Evolutionary conservation across 371 early-diverging fungal genomes (phyloP).

Genomic region (Mortierella sp.): DNA sequence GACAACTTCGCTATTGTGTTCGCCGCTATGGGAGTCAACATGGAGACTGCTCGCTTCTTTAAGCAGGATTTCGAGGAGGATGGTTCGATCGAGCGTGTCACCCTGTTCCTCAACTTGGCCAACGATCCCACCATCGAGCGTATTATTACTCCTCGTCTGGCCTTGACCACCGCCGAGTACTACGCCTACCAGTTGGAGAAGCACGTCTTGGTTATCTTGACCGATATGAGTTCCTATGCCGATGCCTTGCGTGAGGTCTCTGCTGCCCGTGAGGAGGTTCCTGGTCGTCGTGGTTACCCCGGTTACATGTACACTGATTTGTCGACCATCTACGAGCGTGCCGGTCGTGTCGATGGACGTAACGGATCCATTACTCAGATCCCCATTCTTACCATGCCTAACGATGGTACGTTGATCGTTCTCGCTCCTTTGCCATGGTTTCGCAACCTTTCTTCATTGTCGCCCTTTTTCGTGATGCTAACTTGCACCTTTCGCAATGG

Average conservation of each 20-base stretch:
- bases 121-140: conserved; percentile 99
- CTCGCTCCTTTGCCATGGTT: neutral
- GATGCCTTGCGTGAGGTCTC: conserved; percentile 99
- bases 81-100: conserved; percentile 99
- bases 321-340: conserved; percentile 99
- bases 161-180: conserved; percentile 99
- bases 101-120: conserved; percentile 99
- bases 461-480: neutral
- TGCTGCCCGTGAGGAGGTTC: conserved; percentile 99
- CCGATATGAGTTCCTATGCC: conserved; percentile 99
- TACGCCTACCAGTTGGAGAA: conserved; percentile 99
- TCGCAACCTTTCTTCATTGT: no score
- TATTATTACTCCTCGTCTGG: conserved; percentile 99
- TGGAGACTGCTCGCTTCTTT: conserved; percentile 99
- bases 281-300: conserved; percentile 99
- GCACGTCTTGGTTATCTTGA: conserved; percentile 99
- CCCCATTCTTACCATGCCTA: conserved; percentile 99
- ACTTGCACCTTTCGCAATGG: neutral
- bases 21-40: conserved; percentile 99
- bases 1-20: conserved; percentile 99
- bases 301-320: conserved; percentile 99
- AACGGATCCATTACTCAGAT: conserved; percentile 99
- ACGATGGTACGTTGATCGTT: conserved; percentile 86
- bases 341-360: conserved; percentile 99
- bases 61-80: conserved; percentile 99